phyloP scores from a whole-genome alignment of 2,329 filamentous ascomycete genomes.

The Fusarium oxysporum region DNA sequence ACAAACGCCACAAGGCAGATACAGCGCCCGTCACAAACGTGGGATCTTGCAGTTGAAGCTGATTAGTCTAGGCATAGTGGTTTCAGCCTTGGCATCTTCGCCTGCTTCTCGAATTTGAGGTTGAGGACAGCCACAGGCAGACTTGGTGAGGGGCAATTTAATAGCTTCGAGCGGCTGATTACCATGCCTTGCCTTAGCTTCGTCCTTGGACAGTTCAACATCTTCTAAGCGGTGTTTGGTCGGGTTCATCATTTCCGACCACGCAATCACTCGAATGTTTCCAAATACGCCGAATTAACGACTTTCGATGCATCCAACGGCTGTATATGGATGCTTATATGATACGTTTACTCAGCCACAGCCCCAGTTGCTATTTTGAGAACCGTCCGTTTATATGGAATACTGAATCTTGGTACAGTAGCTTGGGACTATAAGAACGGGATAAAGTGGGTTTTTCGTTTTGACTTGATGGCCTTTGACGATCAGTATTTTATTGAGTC shows the following conservation, averaged over 20 bases:
- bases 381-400: neutral
- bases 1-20: conserved; percentile 1
- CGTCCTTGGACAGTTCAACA: neutral
- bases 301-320: neutral
- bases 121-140: neutral
- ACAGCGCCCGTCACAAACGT: neutral
- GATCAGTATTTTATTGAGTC: neutral
- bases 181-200: neutral
- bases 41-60: conserved; percentile 3
- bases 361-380: conserved; percentile 41
- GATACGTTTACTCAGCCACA: conserved; percentile 37
- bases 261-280: neutral
- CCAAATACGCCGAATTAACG: neutral
- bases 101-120: conserved; percentile 4
- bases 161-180: conserved; percentile 8
- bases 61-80: neutral
- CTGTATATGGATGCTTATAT: conserved; percentile 1
- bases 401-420: neutral
- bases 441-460: neutral
- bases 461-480: neutral
- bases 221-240: neutral
- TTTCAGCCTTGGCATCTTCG: conserved; percentile 6
- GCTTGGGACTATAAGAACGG: neutral
- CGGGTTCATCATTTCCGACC: neutral
- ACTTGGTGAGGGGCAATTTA: neutral